Evolutionary conservation across 2,329 filamentous ascomycete genomes (phyloP).

Genomic region (Penicillium freii): DNA sequence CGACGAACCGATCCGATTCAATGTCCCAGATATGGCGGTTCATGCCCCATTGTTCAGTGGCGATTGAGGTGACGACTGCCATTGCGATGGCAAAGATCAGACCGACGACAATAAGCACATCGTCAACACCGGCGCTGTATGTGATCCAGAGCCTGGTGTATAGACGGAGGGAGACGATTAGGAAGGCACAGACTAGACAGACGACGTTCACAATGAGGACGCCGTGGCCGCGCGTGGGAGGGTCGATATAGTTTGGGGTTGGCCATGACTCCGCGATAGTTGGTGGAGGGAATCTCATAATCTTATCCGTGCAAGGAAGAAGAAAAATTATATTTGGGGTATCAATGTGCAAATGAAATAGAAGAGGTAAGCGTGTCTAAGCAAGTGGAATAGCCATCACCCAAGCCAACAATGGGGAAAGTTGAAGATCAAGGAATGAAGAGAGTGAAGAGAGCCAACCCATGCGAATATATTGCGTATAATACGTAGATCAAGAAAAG

Average conservation of each 20-base stretch:
- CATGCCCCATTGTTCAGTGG: slow-evolving; percentile 36
- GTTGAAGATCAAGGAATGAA: neutral
- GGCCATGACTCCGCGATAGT: slow-evolving; percentile 48
- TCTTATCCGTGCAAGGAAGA: slow-evolving; percentile 5
- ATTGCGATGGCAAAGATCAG: slow-evolving; percentile 44
- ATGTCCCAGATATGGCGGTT: slow-evolving; percentile 47
- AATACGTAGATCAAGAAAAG: neutral
- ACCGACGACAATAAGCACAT: slow-evolving; percentile 46
- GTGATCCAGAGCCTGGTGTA: slow-evolving; percentile 49
- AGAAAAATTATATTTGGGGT: neutral
- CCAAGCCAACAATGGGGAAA: neutral
- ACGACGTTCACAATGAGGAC: slow-evolving; percentile 45
- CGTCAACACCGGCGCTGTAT: slow-evolving; percentile 49
- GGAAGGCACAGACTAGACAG: slow-evolving; percentile 40
- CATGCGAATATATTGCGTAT: neutral
- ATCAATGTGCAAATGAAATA: neutral
- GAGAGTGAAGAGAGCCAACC: neutral
- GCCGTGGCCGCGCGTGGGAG: slow-evolving; percentile 44
- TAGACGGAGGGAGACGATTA: slow-evolving; percentile 46
- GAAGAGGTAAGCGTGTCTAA: neutral
- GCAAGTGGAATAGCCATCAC: neutral
- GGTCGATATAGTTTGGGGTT: slow-evolving; percentile 48
- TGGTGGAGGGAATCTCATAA: slow-evolving; percentile 43
- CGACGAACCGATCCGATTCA: slow-evolving; percentile 26
- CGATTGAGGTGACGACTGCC: slow-evolving; percentile 34